These are phyloP conservation scores for Starmerella riodocensis DNA, from an alignment of 805 yeast species.

Conservation along the genomic window DNA sequence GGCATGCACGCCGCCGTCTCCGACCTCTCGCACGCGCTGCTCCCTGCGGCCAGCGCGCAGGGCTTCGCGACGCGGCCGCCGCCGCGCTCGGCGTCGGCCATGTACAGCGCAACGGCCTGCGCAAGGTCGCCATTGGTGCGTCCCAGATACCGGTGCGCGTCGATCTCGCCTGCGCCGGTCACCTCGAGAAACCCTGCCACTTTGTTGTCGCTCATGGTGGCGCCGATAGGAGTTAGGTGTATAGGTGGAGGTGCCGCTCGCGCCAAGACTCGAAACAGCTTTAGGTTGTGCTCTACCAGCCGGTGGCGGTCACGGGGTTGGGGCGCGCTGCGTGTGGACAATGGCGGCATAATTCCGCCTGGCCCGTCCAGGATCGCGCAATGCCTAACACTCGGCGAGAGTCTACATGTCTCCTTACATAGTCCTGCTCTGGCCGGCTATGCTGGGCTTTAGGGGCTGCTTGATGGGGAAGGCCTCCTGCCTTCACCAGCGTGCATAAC, in stretches of 20 bases:
- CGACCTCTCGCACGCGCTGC: constrained; percentile 55
- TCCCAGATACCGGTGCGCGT: constrained; percentile 31
- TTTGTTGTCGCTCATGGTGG: constrained; percentile 6
- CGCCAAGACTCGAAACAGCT: background rate
- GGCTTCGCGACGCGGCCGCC: constrained; percentile 4
- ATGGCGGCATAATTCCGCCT: background rate
- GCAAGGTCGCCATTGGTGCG: constrained; percentile 26
- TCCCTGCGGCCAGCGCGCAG: constrained; percentile 12
- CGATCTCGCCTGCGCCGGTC: constrained; percentile 30
- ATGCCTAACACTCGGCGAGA: background rate
- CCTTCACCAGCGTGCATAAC: too few relatives aligned
- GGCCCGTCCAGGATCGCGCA: background rate
- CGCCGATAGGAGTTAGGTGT: background rate
- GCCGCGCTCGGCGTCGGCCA: constrained; percentile 9
- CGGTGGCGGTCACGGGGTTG: background rate
- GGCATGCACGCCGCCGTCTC: constrained; percentile 55
- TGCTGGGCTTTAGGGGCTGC: too few relatives aligned
- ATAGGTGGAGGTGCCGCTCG: background rate
- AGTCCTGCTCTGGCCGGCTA: too few relatives aligned
- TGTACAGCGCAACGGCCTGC: constrained; percentile 14
- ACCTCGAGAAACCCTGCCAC: constrained; percentile 26
- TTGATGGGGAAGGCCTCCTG: too few relatives aligned
- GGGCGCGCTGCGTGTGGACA: background rate
- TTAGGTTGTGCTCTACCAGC: background rate
- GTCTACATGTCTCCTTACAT: too few relatives aligned